Evolutionary conservation across 2,329 filamentous ascomycete genomes (phyloP), one percentile per base, ranked within the genome.

Genomic region (Diaporthe caulivora): DNA sequence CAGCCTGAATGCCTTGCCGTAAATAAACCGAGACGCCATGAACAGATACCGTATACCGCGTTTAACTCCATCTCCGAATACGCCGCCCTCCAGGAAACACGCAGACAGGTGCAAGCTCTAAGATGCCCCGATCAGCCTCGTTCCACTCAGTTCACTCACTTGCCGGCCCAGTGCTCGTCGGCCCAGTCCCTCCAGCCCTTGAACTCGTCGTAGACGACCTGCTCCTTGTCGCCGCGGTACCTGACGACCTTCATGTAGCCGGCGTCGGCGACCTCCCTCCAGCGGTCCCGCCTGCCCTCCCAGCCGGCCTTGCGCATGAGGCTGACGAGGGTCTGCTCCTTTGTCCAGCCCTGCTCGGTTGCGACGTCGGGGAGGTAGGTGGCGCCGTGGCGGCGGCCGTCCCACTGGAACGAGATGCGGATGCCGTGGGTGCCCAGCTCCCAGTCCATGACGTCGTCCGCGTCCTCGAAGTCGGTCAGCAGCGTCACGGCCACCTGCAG

Each of bases 251-350:
- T 91, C 81, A 97, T 86, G 17, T 58, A 47, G 34, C 65, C 67
- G 2, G 47, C 54, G 37, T 71, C 65, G 67, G 94, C 91, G 26
- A 98, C 91, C 74, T 94, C 92, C 77, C 89, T 89, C 96, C 95
- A 98, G 53, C 90, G 88, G 1, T 93, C 93, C 75, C 88, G 90
- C 88, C 92, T 94, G 1, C 95, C 95, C 73, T 88, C 89, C 95
- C 95, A 99, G 1, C 97, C 97, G 0, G 95, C 95, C 87, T 99
- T 99, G 74, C 94, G 89, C 92, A 98, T 97, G 80, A 98, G 84
- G 83, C 94, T 97, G 70, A 95, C 88, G 3, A 99, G 83, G 0
- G 96, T 94, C 87, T 98, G 94, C 81, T 98, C 95, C 83, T 97
- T 95, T 15, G 90, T 94, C 97, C 97, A 99, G 21, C 94, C 95